Evolutionary conservation across 2,329 filamentous ascomycete species (phyloP).

Genomic region (Pseudogymnoascus sp.): DNA sequence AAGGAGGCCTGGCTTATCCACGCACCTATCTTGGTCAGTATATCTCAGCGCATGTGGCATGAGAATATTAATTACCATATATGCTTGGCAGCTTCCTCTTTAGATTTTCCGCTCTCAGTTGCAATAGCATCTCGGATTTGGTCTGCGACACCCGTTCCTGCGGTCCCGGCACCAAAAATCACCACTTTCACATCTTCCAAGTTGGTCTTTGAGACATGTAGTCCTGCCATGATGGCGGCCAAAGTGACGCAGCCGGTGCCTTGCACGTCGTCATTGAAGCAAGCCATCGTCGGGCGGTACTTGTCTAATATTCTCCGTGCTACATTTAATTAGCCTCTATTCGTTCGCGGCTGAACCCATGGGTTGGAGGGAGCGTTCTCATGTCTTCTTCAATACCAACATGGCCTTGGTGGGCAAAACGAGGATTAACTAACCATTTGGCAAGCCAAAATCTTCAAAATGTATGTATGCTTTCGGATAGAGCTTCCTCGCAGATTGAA

Average conservation of each 20-base stretch:
- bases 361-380: neutral
- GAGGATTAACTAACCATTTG: constrained; percentile 47
- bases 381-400: neutral
- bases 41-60: neutral
- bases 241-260: constrained; percentile 84
- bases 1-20: constrained; percentile 76
- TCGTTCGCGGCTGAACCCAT: neutral
- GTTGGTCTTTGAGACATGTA: constrained; percentile 61
- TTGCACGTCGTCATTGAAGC: constrained; percentile 89
- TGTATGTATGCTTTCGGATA: constrained; percentile 81
- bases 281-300: constrained; percentile 67
- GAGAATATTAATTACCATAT: constrained; percentile 54
- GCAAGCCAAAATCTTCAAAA: constrained; percentile 81
- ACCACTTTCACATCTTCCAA: constrained; percentile 65
- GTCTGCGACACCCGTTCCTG: constrained; percentile 79
- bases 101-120: constrained; percentile 56
- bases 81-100: constrained; percentile 68
- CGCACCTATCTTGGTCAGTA: constrained; percentile 47
- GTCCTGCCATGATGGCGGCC: constrained; percentile 70
- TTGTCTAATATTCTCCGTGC: constrained; percentile 66
- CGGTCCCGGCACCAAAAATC: constrained; percentile 74
- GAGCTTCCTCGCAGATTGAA: constrained; percentile 57
- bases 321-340: neutral
- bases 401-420: neutral
- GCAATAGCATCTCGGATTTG: constrained; percentile 76